Base-by-base conservation (phyloP, 139 green algal genomes). In the Tetradesmus lagerheimii region DNA sequence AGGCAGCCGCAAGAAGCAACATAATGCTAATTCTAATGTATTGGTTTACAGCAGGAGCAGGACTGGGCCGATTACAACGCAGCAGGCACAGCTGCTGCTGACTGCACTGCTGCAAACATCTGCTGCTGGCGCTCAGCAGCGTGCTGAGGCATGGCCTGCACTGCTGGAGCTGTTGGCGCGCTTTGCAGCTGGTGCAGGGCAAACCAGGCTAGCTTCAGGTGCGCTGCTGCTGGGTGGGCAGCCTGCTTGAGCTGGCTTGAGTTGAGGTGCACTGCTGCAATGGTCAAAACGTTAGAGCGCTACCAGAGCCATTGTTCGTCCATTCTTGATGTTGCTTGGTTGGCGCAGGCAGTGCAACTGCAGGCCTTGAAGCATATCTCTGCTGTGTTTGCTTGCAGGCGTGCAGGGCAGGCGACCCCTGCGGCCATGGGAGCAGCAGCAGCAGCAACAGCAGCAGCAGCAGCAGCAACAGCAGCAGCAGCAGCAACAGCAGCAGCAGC, bases 351-450 rank as follows among this genome's bases (percentile, higher is more conserved):
- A n/a, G n/a, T 66, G 12, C 57, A 18, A 67, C n/a, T 4, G 14
- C 2, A 71, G 3, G 57, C 25, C n/a, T n/a, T n/a, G n/a, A n/a
- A n/a, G n/a, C n/a, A n/a, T n/a, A n/a, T n/a, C n/a, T n/a, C n/a
- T 71, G 57, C 20, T 71, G 57, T n/a, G 4, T 31, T 11, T 71
- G n/a, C 20, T 27, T 85, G 79, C 79, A 85, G 79, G 41, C n/a
- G 14, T 37, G 12, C 80, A 86, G 18, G 39, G 1, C 5, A 43
- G 39, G 57, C 35, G 82, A 31, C 82, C 82, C 5, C 1, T 53
- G 12, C 25, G 53, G 57, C 82, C 82, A 27, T 87, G 82, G 82
- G 82, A 87, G 53, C 50, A 67, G 34, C 53, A 79, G 57, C 81
- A 87, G 31, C 81, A 77, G n/a, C 81, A 87, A 15, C 80, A 86